Conservation (phyloP, 2,329 filamentous ascomycete genomes). For the Aspergillus vadensis region DNA sequence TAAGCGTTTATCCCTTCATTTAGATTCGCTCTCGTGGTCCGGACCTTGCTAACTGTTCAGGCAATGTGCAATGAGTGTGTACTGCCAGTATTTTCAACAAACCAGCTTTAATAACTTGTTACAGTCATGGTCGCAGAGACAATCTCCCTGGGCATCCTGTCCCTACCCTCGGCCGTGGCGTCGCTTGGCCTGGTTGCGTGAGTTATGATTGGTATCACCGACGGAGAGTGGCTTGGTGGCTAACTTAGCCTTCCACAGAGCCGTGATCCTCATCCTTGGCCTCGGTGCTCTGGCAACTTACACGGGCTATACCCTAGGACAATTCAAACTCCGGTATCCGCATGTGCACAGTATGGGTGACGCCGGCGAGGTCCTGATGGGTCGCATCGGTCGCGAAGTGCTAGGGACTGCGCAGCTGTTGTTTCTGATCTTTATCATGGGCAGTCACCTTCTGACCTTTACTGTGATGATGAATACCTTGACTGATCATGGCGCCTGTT, state of each 20-base stretch:
- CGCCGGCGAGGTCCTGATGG: slow-evolving; percentile 64
- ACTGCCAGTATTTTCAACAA: neutral
- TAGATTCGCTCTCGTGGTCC: neutral
- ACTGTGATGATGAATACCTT: slow-evolving; percentile 67
- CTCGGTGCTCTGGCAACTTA: slow-evolving; percentile 60
- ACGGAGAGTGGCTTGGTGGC: neutral
- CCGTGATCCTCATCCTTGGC: slow-evolving; percentile 55
- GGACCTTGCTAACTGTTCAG: neutral
- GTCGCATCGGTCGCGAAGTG: slow-evolving; percentile 63
- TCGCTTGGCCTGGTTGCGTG: slow-evolving; percentile 56
- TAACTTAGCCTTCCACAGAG: slow-evolving; percentile 31
- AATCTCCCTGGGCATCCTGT: slow-evolving; percentile 60
- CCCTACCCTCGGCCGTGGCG: slow-evolving; percentile 56
- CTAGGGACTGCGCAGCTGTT: slow-evolving; percentile 63
- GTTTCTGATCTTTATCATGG: slow-evolving; percentile 68
- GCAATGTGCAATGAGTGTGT: slow-evolving; percentile 40
- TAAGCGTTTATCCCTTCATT: neutral
- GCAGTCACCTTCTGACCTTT: slow-evolving; percentile 69
- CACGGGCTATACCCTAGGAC: slow-evolving; percentile 61
- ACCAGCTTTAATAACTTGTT: neutral
- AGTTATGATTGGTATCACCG: neutral
- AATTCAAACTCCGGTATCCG: slow-evolving; percentile 60
- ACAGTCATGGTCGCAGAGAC: slow-evolving; percentile 61
- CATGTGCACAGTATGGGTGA: slow-evolving; percentile 68
- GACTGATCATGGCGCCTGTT: slow-evolving; percentile 62